Base-by-base conservation (phyloP, 768 basidiomycete genomes). In the Suillus occidentalis region DNA sequence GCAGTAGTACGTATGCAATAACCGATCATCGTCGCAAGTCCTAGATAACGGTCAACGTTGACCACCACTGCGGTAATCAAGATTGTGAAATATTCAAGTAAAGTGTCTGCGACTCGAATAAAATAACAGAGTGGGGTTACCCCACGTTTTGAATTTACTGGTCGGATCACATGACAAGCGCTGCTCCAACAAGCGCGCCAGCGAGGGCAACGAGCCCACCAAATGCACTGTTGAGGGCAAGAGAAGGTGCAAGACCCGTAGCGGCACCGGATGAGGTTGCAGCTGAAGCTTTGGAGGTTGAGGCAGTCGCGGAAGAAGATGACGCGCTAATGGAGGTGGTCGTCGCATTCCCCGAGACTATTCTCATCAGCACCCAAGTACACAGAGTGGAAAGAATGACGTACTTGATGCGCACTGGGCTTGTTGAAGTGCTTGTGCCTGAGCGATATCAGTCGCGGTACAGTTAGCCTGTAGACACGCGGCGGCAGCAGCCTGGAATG, bases 391-490 rank as follows among this genome's bases (percentile, higher is more conserved):
- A 37, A 25, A 34, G 39, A 43, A 47, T n/a, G 0, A 66, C 72
- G 28, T 52, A 74, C 75, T 0, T 3, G 18, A 1, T n/a, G 61
- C 76, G 69, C 84, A 84, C 65, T 80, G 65, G 5, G 43, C 0
- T 2, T 53, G 2, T 63, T 83, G 76, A 36, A 82, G 73, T 13
- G 61, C 60, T 13, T 25, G 1, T 0, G 83, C 84, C 1, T 75
- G n/a, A 1, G 60, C 7, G 1, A 69, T 2, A 12, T 84, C 83
- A 0, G 62, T 58, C 0, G 72, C 0, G 0, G 78, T 69, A 65
- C 83, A 85, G 47, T 69, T 76, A 1, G 66, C n/a, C 25, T 36
- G 1, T 25, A 84, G 72, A 68, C 83, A 84, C 7, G 36, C 1
- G 0, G 1, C 9, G 3, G 78, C 78, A 1, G 72, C 71, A 4